Evolutionary conservation across 2,329 filamentous ascomycete genomes (phyloP).

Genomic region (Diaporthe vaccinii): DNA sequence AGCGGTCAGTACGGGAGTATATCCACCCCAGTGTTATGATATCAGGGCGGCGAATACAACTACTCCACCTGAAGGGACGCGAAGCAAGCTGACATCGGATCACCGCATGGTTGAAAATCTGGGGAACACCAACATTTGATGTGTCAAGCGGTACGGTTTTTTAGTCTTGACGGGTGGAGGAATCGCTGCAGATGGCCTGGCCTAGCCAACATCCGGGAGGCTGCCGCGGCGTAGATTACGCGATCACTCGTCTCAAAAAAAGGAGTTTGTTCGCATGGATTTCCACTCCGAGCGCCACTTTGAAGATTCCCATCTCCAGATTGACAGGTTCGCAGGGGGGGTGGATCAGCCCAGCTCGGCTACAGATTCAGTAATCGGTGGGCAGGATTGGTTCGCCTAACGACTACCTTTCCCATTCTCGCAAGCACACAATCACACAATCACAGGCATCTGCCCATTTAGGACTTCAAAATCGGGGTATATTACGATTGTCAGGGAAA

Average conservation of each 20-base stretch:
- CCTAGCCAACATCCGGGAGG: background rate
- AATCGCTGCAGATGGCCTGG: background rate
- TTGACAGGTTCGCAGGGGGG: slow-evolving; percentile 2
- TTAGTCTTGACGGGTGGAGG: background rate
- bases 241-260: slow-evolving; percentile 2
- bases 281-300: slow-evolving; percentile 15
- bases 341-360: slow-evolving; percentile 4
- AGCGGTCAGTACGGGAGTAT: background rate
- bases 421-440: background rate
- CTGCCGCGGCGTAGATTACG: background rate
- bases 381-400: slow-evolving; percentile 1
- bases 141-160: background rate
- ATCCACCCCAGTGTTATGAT: background rate
- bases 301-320: slow-evolving; percentile 1
- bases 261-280: background rate
- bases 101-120: slow-evolving; percentile 8
- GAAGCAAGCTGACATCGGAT: background rate
- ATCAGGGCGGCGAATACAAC: background rate
- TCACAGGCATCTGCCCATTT: background rate
- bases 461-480: background rate
- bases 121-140: background rate
- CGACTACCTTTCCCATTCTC: background rate
- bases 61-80: background rate
- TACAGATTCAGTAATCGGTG: background rate
- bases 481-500: slow-evolving; percentile 25